Base-by-base conservation (phyloP, 2,329 filamentous ascomycete species). In the Aureobasidium melanogenum region DNA sequence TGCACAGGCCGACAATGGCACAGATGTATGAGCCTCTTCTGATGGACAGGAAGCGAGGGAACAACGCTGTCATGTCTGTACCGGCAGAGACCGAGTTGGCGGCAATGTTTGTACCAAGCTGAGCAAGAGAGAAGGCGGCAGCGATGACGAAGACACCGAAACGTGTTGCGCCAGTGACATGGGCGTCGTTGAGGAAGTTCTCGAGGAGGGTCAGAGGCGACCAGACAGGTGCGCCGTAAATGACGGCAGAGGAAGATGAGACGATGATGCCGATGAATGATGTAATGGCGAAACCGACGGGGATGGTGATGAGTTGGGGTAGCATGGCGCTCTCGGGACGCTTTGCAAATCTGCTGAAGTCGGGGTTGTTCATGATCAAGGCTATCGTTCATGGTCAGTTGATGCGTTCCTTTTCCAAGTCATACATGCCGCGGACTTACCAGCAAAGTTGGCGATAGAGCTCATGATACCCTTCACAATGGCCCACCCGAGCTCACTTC, bases 391-490 rank as follows among this genome's bases (percentile, higher is more conserved):
- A 47, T 10, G 39, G 52, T 56, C 28, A 56, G 52, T 44, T 44
- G 7, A 17, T 30, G 3, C 22, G n/a, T 44, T 26, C 5, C 8
- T 41, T 36, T 15, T 19, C 2, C 6, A 17, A 6, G 1, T 34
- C 17, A 9, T 1, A 17, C n/a, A 34, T 93, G 39, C 14, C 26
- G 6, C 38, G 96, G 80, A 0, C 91, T 91, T 36, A 58, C 54
- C 43, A 1, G 91, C 89, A 70, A 96, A 96, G 76, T 96, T 96
- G 68, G 89, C 88, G 66, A 97, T 91, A 5, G 89, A 86, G 28
- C 83, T 87, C 91, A 96, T 96, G 74, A 96, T 86, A 39, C 90
- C 91, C 64, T 86, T 87, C 63, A 97, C 82, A 62, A 96, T 86
- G 26, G 85, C 83, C 92, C 92, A 97, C 1, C 79, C 90, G 3